Base-by-base conservation (phyloP, 2,329 filamentous ascomycete species). In the Verticillium zaregamsianum region DNA sequence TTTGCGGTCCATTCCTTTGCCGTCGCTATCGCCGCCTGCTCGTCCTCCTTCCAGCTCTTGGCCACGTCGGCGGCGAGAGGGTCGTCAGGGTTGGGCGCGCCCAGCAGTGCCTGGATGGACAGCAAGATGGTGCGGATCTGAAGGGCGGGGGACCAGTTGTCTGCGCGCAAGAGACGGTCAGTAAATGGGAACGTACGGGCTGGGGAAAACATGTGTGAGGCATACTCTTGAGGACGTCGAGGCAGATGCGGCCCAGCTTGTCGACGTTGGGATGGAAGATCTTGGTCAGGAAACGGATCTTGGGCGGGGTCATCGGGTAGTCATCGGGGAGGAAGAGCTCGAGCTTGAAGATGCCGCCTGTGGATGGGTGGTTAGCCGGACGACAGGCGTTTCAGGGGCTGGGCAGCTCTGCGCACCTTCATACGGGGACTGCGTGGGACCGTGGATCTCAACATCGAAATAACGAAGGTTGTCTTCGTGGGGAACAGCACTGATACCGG, bases 191-290 rank as follows among this genome's bases (percentile, higher is more conserved):
- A 6, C 6, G 9, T 45, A n/a, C 39, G 8, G 17, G 39, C 12
- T 14, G 35, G 35, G 15, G 35, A 6, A 17, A 17, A 15, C 11
- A 7, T 15, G 45, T n/a, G 4, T 9, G 14, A 9, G 15, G 69
- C 86, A 69, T 81, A 96, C 95, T 97, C 83, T 99, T 99, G 62
- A 99, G 80, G 37, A 99, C 95, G 74, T 99, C 95, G 58, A 99
- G 81, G 74, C 96, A 99, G 78, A 99, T 99, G 64, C 95, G 90
- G 64, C 95, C 95, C 2, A 99, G 87, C 78, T 96, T 96, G 76
- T 99, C 95, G 69, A 99, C 97, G 76, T 99, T 99, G 59, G 95
- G 95, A 76, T 99, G 96, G 79, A 98, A 99, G 76, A 99, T 98
- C 80, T 97, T 97, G 70, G 96, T 99, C 59, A 99, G 83, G 79